Conservation (phyloP, 1,284 basidiomycete genomes). For the Apiotrichum gracile region DNA sequence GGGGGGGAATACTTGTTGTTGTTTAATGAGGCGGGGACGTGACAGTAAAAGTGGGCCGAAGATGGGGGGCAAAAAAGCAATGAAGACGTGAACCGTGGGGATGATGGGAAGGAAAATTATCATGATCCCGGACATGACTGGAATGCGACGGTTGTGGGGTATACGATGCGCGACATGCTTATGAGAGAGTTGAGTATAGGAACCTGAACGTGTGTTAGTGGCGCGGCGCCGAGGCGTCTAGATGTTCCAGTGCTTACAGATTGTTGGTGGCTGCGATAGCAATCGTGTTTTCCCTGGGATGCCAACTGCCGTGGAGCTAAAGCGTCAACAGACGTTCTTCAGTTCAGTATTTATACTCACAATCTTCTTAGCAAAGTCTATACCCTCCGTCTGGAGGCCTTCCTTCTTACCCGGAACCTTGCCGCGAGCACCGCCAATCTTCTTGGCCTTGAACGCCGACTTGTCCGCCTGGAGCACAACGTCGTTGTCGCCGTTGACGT, state of each 20-base stretch:
- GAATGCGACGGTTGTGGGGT: constrained; percentile 12
- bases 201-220: constrained; percentile 22
- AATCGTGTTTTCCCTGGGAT: constrained; percentile 95
- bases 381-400: constrained; percentile 78
- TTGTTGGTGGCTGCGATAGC: constrained; percentile 97
- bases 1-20: not conserved
- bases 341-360: constrained; percentile 44
- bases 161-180: constrained; percentile 14
- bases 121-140: constrained; percentile 2
- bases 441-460: constrained; percentile 99
- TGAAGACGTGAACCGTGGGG: constrained; percentile 1
- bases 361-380: constrained; percentile 99
- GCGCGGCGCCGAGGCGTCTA: not conserved
- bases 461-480: constrained; percentile 98
- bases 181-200: constrained; percentile 46
- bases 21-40: not conserved
- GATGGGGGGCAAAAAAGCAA: not conserved
- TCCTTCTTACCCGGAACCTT: constrained; percentile 73
- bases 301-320: constrained; percentile 84
- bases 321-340: constrained; percentile 7
- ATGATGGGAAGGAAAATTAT: not conserved
- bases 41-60: not conserved
- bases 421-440: constrained; percentile 75
- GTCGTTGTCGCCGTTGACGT: constrained; percentile 82
- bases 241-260: constrained; percentile 53